phyloP scores from a whole-genome alignment of 805 yeast genomes.

The Tetrapisispora taiwanensis region DNA sequence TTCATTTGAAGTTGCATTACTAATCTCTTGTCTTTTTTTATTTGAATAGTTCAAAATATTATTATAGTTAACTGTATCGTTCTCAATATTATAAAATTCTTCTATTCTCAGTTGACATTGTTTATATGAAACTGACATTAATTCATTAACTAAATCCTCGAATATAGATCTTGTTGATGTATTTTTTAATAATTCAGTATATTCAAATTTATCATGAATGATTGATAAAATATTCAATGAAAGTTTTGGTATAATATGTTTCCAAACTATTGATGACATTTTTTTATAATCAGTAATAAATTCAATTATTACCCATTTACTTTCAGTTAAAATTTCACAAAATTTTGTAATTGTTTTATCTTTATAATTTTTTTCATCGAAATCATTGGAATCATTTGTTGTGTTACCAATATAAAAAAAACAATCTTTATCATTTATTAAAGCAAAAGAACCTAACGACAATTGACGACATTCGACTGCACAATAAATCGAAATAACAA shows the following conservation, averaged over 20 bases:
- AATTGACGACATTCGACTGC: constrained; percentile 26
- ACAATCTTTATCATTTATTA: constrained; percentile 21
- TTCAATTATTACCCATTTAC: constrained; percentile 16
- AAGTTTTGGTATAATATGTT: constrained; percentile 22
- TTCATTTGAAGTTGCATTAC: constrained; percentile 20
- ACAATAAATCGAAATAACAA: constrained; percentile 20
- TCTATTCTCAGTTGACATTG: constrained; percentile 17
- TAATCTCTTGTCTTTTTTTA: constrained; percentile 16
- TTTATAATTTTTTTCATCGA: neutral
- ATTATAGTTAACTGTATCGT: constrained; percentile 10
- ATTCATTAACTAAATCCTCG: constrained; percentile 21
- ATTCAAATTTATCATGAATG: constrained; percentile 26
- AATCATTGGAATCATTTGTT: neutral
- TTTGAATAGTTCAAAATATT: constrained; percentile 15
- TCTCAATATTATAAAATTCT: constrained; percentile 4
- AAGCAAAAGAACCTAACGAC: constrained; percentile 25
- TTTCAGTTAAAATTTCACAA: constrained; percentile 8
- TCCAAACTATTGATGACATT: constrained; percentile 25
- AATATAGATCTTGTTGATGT: constrained; percentile 19
- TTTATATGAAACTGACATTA: constrained; percentile 16
- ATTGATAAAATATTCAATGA: constrained; percentile 26
- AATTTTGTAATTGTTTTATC: constrained; percentile 8
- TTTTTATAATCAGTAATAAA: constrained; percentile 7
- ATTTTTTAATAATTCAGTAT: constrained; percentile 16
- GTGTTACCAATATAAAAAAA: constrained; percentile 20